Evolutionary conservation across 371 early-diverging fungal genomes (phyloP).

Genomic region (Blastocladiella emersonii): DNA sequence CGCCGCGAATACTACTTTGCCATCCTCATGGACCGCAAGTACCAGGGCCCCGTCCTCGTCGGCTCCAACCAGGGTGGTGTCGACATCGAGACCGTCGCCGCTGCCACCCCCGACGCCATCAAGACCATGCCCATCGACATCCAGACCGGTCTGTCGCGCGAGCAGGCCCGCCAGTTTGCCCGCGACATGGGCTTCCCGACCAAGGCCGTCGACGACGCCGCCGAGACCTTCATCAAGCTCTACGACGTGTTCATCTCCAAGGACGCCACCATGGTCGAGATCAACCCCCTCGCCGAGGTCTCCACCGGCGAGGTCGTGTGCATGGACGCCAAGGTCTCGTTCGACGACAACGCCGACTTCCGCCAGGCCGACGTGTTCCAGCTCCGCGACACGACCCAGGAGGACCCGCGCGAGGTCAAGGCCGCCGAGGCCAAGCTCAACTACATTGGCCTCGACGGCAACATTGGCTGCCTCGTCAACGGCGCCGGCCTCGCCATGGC

Average conservation of each 20-base stretch:
- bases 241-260: slow-evolving; percentile 91
- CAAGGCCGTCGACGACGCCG: slow-evolving; percentile 67
- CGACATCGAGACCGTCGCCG: slow-evolving; percentile 93
- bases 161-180: slow-evolving; percentile 51
- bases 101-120: slow-evolving; percentile 85
- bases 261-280: slow-evolving; percentile 95
- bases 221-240: slow-evolving; percentile 76
- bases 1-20: slow-evolving; percentile 97
- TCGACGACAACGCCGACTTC: slow-evolving; percentile 97
- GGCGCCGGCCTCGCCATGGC: slow-evolving; percentile 99
- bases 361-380: slow-evolving; percentile 81
- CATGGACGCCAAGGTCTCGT: slow-evolving; percentile 89
- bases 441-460: slow-evolving; percentile 97
- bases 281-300: slow-evolving; percentile 93
- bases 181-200: slow-evolving; percentile 77
- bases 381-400: slow-evolving; percentile 85
- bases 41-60: slow-evolving; percentile 77
- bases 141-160: slow-evolving; percentile 43
- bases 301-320: slow-evolving; percentile 70
- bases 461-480: slow-evolving; percentile 77
- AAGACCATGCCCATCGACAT: slow-evolving; percentile 67
- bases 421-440: slow-evolving; percentile 93
- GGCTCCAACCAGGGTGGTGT: slow-evolving; percentile 95
- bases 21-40: slow-evolving; percentile 86
- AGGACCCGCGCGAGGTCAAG: slow-evolving; percentile 92